These are phyloP conservation scores for Irpex sp. DNA, from an alignment of 1,284 basidiomycete species.

Conservation along the genomic window DNA sequence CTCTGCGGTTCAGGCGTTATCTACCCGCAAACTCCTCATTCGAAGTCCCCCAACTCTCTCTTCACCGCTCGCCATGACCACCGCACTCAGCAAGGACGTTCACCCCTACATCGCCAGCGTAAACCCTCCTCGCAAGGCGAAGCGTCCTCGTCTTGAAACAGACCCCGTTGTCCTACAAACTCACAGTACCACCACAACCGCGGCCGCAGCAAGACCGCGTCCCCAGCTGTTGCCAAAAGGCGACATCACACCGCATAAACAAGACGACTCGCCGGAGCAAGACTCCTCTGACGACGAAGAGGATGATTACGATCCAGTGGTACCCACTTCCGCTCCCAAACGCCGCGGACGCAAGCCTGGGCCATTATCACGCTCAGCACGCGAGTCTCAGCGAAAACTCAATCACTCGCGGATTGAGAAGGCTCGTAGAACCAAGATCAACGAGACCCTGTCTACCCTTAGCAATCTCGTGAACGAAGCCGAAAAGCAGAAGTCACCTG, in stretches of 20 bases:
- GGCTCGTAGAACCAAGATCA: slow-evolving; percentile 78
- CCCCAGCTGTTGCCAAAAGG: slow-evolving; percentile 24
- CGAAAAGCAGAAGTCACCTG: slow-evolving; percentile 25
- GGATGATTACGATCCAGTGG: slow-evolving; percentile 29
- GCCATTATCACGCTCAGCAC: slow-evolving; percentile 61
- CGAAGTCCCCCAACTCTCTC: slow-evolving; percentile 4
- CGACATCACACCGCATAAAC: slow-evolving; percentile 10
- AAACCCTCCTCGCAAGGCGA: slow-evolving; percentile 58
- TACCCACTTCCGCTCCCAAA: slow-evolving; percentile 26
- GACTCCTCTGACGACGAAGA: slow-evolving; percentile 27
- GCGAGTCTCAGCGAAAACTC: slow-evolving; percentile 74
- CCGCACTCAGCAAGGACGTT: slow-evolving; percentile 13
- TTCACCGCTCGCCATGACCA: slow-evolving; percentile 15
- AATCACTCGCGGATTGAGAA: slow-evolving; percentile 86
- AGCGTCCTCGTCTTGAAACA: slow-evolving; percentile 30
- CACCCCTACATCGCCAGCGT: slow-evolving; percentile 42
- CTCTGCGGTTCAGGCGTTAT: neutral
- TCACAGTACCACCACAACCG: slow-evolving; percentile 7
- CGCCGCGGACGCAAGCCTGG: slow-evolving; percentile 71
- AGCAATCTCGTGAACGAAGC: slow-evolving; percentile 53
- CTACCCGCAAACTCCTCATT: neutral
- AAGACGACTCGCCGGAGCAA: slow-evolving; percentile 15
- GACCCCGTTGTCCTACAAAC: slow-evolving; percentile 1
- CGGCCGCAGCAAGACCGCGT: slow-evolving; percentile 15
- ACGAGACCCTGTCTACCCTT: slow-evolving; percentile 69